Conservation (phyloP, 441 rosid species). For the Biscutella laevigata region DNA sequence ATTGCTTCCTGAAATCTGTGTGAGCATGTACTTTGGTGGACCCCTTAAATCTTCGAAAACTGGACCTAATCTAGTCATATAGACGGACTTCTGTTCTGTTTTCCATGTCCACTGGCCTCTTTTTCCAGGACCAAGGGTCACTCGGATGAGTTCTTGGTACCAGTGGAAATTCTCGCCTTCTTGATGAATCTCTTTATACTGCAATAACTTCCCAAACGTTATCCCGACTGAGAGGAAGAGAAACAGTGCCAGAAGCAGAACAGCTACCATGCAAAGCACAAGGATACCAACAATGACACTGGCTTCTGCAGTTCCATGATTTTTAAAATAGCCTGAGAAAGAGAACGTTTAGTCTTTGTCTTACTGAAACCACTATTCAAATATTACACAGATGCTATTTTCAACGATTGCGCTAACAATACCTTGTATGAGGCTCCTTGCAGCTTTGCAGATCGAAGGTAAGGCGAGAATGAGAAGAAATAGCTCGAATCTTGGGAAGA, state of each 20-base stretch:
- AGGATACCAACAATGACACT: constrained; percentile 51
- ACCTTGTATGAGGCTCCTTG: constrained; percentile 63
- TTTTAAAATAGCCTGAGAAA: constrained; percentile 25
- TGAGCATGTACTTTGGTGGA: constrained; percentile 95
- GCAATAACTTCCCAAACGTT: constrained; percentile 72
- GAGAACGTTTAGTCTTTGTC: too few species aligned
- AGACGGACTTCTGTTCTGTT: constrained; percentile 34
- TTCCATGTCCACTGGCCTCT: constrained; percentile 98
- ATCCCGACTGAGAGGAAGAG: constrained; percentile 81
- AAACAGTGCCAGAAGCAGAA: constrained; percentile 45
- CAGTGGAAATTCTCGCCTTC: constrained; percentile 79
- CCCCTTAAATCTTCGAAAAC: constrained; percentile 88
- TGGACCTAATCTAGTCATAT: constrained; percentile 51
- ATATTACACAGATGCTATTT: background rate
- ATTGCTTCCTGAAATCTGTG: constrained; percentile 58
- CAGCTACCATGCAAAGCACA: constrained; percentile 44
- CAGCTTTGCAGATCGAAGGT: constrained; percentile 66
- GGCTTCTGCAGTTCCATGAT: constrained; percentile 39
- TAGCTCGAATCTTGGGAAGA: constrained; percentile 77
- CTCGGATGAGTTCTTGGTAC: constrained; percentile 82
- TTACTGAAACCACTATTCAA: too few species aligned
- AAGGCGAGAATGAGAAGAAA: constrained; percentile 68
- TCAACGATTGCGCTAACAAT: constrained; percentile 1
- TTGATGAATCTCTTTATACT: constrained; percentile 87
- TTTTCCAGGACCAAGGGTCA: constrained; percentile 88